Evolutionary conservation across 495 filamentous ascomycete species (phyloP), one percentile per base, ranked within the genome.

Genomic region (Penicillium diatomitis): DNA sequence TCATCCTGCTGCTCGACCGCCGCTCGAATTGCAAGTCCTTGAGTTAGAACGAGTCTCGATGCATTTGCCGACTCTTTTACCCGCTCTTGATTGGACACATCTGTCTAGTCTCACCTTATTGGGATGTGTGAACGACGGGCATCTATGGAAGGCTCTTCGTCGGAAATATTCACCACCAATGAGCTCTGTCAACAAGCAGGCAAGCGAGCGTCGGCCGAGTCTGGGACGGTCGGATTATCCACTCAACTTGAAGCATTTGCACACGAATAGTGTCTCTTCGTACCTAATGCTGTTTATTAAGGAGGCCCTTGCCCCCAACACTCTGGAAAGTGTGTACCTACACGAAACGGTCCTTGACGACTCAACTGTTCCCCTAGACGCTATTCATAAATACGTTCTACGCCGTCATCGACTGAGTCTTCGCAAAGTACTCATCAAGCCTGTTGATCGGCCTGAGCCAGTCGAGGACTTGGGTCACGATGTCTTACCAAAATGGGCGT

Each of bases 31-130:
- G 28, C 82, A 90, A 44, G 79, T 77, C 5, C 72, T 96, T 10
- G 89, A 92, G 61, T 72, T 96, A 2, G 90, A 96, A 61, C 79
- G 87, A n/a, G 79, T 95, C 8, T 73, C 80, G 2, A 63, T 96
- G 4, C 87, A 83, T 7, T 69, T 89, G 20, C 70, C 80, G 10
- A 79, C 86, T 11, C 72, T 90, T 31, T 69, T 81, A 35, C 79
- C 79, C 41, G 81, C 82, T 0, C 75, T 96, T 44, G 88, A 97
- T 62, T 95, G 87, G 87, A 82, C 80, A 0, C 65, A 76, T 3
- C 64, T 96, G 38, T 85, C 81, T n/a, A 85, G 72, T 10, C 67
- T 97, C 42, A 96, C 91, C 0, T 75, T 97, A 10, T 79, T 97
- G 41, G 74, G 84, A 38, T 96, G 91, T 60, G 70, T 76, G 30